Evolutionary conservation across 768 basidiomycete species (phyloP), one percentile per base, ranked within the genome.

Genomic region (Mycena vulgaris): DNA sequence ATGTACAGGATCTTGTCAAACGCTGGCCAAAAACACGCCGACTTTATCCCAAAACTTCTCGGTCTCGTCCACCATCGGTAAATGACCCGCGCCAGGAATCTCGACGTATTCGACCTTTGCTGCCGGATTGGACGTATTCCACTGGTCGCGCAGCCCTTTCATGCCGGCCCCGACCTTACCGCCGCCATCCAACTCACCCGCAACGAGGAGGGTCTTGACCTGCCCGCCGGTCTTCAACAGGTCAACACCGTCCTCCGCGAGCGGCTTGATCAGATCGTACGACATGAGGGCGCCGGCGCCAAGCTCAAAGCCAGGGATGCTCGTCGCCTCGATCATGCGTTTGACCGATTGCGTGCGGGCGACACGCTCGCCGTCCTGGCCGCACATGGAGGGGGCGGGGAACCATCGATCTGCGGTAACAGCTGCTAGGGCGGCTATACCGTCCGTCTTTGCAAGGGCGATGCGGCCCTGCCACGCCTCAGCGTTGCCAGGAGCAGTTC

Each of bases 21-120:
- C 33, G 8, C 39, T 52, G n/a, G 70, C 74, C 73, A 83, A 69
- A 61, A 83, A 83, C n/a, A 51, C 48, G 17, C 68, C 74, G n/a
- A 86, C 73, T 37, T 77, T 75, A 16, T 78, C 75, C 75, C 80
- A 83, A 65, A 84, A 88, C 25, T 63, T 63, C 70, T 83, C 82
- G 3, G 86, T 84, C 58, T 81, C 80, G 73, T 89, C 88, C 7
- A 88, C 77, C 87, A 89, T 88, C 0, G 88, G 88, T 9, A 89
- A 73, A 79, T 89, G 87, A 0, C 87, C 87, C 0, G 85, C 78
- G 9, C 75, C 75, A 21, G 76, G 78, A 10, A 89, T 80, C 39
- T 78, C 79, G 23, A 74, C 77, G 68, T 80, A 84, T 31, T 78
- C 74, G 17, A 85, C 75, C 21, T 74, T 66, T 9, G 70, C 72